A percentile compares a stretch with the other conserved stretches of the same genome.
Evolutionary conservation across 176 grass and related monocot species (phyloP).

Genomic region (Triticum aestivum): DNA sequence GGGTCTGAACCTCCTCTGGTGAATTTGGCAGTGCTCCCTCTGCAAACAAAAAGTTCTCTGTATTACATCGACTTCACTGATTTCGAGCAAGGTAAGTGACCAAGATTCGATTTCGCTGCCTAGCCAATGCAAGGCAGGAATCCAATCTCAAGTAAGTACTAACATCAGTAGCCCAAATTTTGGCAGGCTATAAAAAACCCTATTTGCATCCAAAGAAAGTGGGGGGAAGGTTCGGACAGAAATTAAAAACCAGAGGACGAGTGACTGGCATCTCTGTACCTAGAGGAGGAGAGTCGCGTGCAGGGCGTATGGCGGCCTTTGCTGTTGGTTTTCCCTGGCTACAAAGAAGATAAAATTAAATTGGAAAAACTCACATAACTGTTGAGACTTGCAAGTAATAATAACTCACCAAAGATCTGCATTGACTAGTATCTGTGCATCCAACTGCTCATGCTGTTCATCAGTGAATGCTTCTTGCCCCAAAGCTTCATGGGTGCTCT

Average conservation of each 20-base stretch:
- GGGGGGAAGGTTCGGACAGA: too few species aligned
- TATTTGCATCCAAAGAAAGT: neutral
- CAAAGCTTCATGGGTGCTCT: slow-evolving; percentile 23
- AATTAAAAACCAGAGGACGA: neutral
- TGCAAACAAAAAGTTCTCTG: neutral
- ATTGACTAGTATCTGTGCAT: slow-evolving; percentile 56
- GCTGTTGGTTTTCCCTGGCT: slow-evolving; percentile 47
- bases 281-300: too few species aligned
- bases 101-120: neutral
- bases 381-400: neutral
- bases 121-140: neutral
- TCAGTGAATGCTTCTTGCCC: slow-evolving; percentile 48
- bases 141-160: neutral
- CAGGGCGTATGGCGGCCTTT: slow-evolving; percentile 35
- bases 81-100: neutral
- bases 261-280: too few species aligned
- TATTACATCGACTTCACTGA: neutral
- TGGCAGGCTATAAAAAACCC: neutral
- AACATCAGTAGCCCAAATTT: neutral
- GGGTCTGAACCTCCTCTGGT: neutral
- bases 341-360: slow-evolving; percentile 31
- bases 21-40: neutral
- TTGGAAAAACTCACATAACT: neutral
- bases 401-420: slow-evolving; percentile 56
- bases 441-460: slow-evolving; percentile 8